These are phyloP conservation scores for Drechslera avenae DNA, from an alignment of 2,329 filamentous ascomycete genomes.

Conservation along the genomic window DNA sequence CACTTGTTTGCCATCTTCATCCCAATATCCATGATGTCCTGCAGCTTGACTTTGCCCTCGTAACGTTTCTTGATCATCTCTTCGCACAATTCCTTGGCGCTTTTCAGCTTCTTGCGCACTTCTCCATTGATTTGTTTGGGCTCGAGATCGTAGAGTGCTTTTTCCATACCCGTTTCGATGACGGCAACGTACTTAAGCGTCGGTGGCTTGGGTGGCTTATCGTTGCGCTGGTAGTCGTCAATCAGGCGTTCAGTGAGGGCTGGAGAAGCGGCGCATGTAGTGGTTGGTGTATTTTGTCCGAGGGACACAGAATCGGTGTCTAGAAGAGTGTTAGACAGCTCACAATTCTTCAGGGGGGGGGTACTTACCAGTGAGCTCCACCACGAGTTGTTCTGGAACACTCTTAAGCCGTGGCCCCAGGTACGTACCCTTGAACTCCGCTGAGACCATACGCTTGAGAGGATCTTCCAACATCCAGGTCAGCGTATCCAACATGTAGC, in stretches of 20 bases:
- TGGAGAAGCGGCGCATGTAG: background rate
- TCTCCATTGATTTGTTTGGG: background rate
- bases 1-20: background rate
- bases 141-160: background rate
- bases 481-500: background rate
- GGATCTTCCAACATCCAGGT: background rate
- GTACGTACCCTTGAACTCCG: background rate
- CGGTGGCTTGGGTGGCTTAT: background rate
- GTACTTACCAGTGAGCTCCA: no score
- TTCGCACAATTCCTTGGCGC: background rate
- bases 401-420: background rate
- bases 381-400: no score
- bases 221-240: background rate
- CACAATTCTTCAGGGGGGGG: no score
- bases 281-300: background rate
- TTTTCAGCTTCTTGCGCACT: background rate
- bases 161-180: background rate
- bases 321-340: background rate
- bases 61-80: background rate
- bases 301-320: background rate
- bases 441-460: background rate
- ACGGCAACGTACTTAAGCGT: conserved; percentile 1
- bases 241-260: background rate
- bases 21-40: background rate
- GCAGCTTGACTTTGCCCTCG: background rate